These are phyloP conservation scores for Ceratocystis ficicola DNA, from an alignment of 2,329 filamentous ascomycete species.

Conservation along the genomic window DNA sequence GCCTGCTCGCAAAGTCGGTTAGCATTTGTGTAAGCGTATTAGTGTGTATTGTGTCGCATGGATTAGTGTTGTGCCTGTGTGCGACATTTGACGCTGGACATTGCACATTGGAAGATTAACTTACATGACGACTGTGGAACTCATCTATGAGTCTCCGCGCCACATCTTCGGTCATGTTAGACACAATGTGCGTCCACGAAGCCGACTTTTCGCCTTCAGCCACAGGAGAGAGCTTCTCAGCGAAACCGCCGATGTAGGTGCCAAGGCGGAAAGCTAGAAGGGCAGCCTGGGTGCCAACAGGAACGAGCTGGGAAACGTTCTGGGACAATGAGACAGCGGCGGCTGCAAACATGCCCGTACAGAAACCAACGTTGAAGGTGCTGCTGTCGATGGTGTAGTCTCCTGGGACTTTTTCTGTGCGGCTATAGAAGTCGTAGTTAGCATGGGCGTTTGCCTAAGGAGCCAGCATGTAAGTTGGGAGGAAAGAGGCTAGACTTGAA, in stretches of 20 bases:
- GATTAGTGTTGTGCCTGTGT: neutral
- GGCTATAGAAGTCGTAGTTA: conserved; percentile 28
- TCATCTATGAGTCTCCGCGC: conserved; percentile 40
- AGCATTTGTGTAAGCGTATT: neutral
- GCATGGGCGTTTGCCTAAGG: neutral
- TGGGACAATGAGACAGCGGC: conserved; percentile 51
- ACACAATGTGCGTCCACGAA: conserved; percentile 55
- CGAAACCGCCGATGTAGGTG: conserved; percentile 40
- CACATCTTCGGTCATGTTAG: conserved; percentile 41
- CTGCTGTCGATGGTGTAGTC: conserved; percentile 39
- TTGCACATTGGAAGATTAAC: conserved; percentile 21
- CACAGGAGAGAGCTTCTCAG: conserved; percentile 35
- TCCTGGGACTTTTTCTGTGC: conserved; percentile 43
- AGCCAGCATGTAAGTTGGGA: neutral
- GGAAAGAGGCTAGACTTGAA: neutral
- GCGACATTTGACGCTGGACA: too few relatives aligned
- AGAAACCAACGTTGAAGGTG: conserved; percentile 50
- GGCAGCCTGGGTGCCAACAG: conserved; percentile 50
- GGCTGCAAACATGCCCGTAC: conserved; percentile 59
- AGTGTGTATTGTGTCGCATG: neutral
- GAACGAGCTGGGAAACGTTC: conserved; percentile 49
- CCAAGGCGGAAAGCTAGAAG: conserved; percentile 56
- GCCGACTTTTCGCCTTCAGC: conserved; percentile 35
- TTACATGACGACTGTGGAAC: conserved; percentile 47
- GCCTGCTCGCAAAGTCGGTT: conserved; percentile 21